Evolutionary conservation across 2,329 filamentous ascomycete species (phyloP).

Genomic region (Curvularia verruculosa): DNA sequence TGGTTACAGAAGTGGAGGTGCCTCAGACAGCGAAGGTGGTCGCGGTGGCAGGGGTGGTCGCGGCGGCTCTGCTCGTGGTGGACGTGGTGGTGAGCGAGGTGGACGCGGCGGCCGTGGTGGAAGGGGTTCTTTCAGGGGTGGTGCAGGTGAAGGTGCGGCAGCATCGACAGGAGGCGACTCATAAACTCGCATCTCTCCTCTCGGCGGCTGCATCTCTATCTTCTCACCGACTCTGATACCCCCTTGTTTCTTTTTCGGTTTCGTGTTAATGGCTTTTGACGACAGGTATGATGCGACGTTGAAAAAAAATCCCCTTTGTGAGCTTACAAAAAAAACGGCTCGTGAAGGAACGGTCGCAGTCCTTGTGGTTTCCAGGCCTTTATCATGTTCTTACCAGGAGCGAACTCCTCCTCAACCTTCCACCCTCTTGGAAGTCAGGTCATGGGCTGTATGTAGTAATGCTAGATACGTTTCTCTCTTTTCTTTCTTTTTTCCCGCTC

Average conservation of each 20-base stretch:
- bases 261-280: slow-evolving; percentile 14
- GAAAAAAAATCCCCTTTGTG: not conserved
- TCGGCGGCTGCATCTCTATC: slow-evolving; percentile 14
- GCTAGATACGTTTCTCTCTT: not conserved
- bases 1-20: slow-evolving; percentile 82
- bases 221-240: slow-evolving; percentile 41
- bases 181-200: slow-evolving; percentile 24
- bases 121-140: slow-evolving; percentile 41
- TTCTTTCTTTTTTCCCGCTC: not conserved
- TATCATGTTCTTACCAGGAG: not conserved
- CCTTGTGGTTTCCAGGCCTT: not conserved
- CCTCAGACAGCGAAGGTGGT: slow-evolving; percentile 76
- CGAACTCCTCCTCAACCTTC: not conserved
- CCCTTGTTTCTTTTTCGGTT: slow-evolving; percentile 34
- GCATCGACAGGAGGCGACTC: slow-evolving; percentile 48
- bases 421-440: not conserved
- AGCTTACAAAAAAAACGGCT: not conserved
- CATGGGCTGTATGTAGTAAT: slow-evolving; percentile 1
- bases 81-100: slow-evolving; percentile 56
- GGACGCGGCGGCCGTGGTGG: slow-evolving; percentile 51
- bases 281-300: slow-evolving; percentile 7
- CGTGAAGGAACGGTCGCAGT: not conserved
- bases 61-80: slow-evolving; percentile 55
- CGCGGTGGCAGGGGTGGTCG: slow-evolving; percentile 62
- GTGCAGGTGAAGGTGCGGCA: slow-evolving; percentile 44